Conservation (phyloP, 2,329 filamentous ascomycete species). For the Sporothrix euskadiensis region DNA sequence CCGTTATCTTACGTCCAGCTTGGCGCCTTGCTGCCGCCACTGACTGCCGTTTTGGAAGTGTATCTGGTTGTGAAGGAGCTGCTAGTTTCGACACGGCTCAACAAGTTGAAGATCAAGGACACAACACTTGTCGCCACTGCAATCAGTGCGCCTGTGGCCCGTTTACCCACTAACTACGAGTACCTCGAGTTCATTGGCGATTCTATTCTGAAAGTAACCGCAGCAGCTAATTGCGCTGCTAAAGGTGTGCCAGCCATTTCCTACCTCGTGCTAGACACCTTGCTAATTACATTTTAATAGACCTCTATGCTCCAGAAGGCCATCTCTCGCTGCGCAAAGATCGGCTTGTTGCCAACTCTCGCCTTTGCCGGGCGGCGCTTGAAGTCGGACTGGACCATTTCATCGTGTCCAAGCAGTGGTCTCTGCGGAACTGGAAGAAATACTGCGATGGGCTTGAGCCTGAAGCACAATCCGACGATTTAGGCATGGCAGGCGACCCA, state of each 20-base stretch:
- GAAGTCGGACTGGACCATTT: slow-evolving; percentile 68
- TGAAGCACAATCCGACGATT: background rate
- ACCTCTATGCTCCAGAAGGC: slow-evolving; percentile 73
- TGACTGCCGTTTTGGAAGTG: slow-evolving; percentile 69
- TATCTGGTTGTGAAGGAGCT: slow-evolving; percentile 64
- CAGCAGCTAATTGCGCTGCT: slow-evolving; percentile 64
- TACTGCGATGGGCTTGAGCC: slow-evolving; percentile 47
- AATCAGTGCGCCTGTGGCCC: slow-evolving; percentile 65
- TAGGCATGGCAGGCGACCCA: too few relatives aligned
- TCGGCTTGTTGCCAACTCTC: slow-evolving; percentile 70
- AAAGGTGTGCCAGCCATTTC: slow-evolving; percentile 45
- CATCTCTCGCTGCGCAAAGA: slow-evolving; percentile 70
- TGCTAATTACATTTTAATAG: slow-evolving; percentile 38
- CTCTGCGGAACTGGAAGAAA: slow-evolving; percentile 70
- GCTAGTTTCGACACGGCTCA: slow-evolving; percentile 52
- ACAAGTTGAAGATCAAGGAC: slow-evolving; percentile 54
- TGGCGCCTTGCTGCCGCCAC: slow-evolving; percentile 68
- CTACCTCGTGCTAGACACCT: background rate
- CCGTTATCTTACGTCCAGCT: slow-evolving; percentile 50
- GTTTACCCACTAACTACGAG: slow-evolving; percentile 70
- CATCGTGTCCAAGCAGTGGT: slow-evolving; percentile 69
- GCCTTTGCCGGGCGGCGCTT: slow-evolving; percentile 66
- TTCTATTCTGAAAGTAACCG: slow-evolving; percentile 73
- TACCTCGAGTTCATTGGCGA: slow-evolving; percentile 86
- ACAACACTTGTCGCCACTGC: slow-evolving; percentile 63